Evolutionary conservation across 495 filamentous ascomycete genomes (phyloP), one percentile per base, ranked within the genome.

Genomic region (Penicillium paradoxum): DNA sequence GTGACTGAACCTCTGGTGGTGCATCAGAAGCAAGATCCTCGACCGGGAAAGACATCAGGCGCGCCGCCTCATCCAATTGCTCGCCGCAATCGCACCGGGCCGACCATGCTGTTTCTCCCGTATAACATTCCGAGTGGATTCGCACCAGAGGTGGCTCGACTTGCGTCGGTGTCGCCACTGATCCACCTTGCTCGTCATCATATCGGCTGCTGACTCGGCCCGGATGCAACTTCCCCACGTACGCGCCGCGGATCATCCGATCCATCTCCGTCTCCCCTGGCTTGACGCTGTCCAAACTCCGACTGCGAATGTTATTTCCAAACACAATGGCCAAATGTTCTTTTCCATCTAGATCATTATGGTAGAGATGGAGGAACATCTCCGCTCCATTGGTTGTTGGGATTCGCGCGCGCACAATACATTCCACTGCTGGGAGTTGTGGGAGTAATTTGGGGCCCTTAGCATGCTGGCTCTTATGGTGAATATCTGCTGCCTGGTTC

Each of bases 241-340:
- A 98, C 39, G 93, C 93, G 32, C 93, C 93, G 41, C 93, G 76
- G 44, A 95, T 92, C 82, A 98, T 91, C 41, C 93, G 85, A 71
- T 97, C 95, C 81, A 89, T 85, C 71, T 98, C 95, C 1, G 90
- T 93, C 72, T 98, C 93, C 11, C 93, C 93, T 10, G 87, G 85
- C 32, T 87, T 76, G 32, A 83, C 82, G 24, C 83, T 80, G 68
- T 97, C 90, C 29, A 98, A 75, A 21, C 84, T 89, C 45, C 76
- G 77, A 58, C 85, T 90, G 39, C 95, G 79, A 57, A 98, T 97
- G 22, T 80, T 76, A 46, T 83, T 78, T 3, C 93, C 93, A 65
- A 98, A 98, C 1, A 97, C 93, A 55, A 98, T 97, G n/a, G 93
- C 93, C 33, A 97, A 73, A 69, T 98, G 93, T 63, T 98, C 93